phyloP scores from a whole-genome alignment of 148 eudicot species.

The Spergularia marina region DNA sequence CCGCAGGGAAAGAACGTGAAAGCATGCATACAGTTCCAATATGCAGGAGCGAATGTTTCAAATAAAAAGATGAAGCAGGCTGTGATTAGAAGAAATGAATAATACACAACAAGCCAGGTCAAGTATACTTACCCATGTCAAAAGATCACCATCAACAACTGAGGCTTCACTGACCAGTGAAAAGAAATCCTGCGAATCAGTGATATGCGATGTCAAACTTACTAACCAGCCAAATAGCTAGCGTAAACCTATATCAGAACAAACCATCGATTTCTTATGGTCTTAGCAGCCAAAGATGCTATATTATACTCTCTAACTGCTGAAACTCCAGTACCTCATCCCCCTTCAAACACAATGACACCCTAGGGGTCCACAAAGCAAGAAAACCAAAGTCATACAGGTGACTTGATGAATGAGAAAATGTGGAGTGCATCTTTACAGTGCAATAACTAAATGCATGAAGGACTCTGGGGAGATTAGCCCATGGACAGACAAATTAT shows the following conservation, averaged over 20 bases:
- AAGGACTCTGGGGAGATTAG: too few species aligned
- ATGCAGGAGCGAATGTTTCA: background rate
- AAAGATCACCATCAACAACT: constrained; percentile 87
- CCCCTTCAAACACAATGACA: too few species aligned
- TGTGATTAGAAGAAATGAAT: background rate
- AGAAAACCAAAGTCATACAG: too few species aligned
- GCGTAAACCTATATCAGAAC: background rate
- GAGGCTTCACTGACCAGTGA: constrained; percentile 73
- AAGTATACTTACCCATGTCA: constrained; percentile 73
- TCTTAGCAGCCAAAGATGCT: background rate
- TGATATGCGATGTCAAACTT: background rate
- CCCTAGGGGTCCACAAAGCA: too few species aligned
- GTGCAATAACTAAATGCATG: too few species aligned
- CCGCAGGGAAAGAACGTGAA: too few species aligned
- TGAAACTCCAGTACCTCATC: background rate
- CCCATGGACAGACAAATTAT: too few species aligned
- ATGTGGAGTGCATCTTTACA: too few species aligned
- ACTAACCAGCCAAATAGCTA: background rate
- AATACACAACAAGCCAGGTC: background rate
- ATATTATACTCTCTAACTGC: constrained; percentile 8
- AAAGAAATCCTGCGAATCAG: constrained; percentile 78
- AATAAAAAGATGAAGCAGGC: background rate
- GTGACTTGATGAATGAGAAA: too few species aligned
- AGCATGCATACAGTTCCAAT: background rate
- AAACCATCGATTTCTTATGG: background rate